These are phyloP conservation scores for Cadophora luteo-olivacea DNA, from an alignment of 2,329 filamentous ascomycete genomes.

Conservation along the genomic window DNA sequence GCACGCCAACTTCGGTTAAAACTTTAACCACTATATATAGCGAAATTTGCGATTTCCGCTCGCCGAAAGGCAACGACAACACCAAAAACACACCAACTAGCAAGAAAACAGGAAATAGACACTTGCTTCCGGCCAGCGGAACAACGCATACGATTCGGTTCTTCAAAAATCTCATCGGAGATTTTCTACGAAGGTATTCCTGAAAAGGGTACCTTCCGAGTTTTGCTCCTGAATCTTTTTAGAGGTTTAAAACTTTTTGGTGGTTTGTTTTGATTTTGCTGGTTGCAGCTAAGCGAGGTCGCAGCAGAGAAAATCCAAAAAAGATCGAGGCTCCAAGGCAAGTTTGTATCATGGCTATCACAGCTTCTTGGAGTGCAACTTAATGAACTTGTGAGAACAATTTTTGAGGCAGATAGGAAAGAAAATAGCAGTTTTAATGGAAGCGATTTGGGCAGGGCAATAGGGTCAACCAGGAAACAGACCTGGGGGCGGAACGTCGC, in stretches of 20 bases:
- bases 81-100: background rate
- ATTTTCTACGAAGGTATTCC: background rate
- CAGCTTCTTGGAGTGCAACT: no score
- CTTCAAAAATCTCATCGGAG: background rate
- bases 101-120: constrained; percentile 1
- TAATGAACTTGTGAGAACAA: no score
- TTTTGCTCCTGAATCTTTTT: background rate
- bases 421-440: no score
- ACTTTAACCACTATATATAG: no score
- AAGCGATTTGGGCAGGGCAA: no score
- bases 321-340: no score
- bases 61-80: constrained; percentile 4
- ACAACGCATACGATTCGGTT: background rate
- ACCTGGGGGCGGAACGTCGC: no score
- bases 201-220: background rate
- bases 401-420: no score
- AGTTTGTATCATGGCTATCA: no score
- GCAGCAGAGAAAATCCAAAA: background rate
- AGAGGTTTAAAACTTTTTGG: background rate
- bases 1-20: no score
- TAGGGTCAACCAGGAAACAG: no score
- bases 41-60: background rate
- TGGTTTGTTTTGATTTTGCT: background rate
- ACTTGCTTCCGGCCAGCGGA: background rate
- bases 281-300: background rate